Conservation (phyloP, 768 basidiomycete species). For the Termitomyces sp. region DNA sequence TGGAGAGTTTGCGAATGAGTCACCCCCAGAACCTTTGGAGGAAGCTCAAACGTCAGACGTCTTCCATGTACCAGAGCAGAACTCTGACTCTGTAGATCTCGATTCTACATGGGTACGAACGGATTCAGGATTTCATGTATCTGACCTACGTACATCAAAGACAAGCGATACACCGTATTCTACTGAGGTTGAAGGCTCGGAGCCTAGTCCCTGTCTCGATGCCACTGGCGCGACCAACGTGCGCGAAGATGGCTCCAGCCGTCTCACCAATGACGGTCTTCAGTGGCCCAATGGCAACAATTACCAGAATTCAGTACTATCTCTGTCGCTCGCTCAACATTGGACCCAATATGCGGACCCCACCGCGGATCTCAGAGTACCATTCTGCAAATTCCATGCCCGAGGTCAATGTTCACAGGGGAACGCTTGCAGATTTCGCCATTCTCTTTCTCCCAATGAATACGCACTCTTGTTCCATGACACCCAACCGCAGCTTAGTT, state of each 20-base stretch:
- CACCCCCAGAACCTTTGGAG: neutral
- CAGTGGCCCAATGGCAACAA: neutral
- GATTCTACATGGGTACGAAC: neutral
- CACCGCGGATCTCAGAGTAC: conserved; percentile 22
- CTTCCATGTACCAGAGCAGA: neutral
- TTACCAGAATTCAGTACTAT: neutral
- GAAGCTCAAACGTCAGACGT: neutral
- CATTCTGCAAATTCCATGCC: conserved; percentile 39
- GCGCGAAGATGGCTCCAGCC: neutral
- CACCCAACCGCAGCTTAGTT: conserved; percentile 27
- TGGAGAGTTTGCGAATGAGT: neutral
- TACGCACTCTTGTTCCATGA: conserved; percentile 36
- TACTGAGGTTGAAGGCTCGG: neutral
- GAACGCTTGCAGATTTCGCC: conserved; percentile 32
- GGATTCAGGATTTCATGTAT: neutral
- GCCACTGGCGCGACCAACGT: neutral
- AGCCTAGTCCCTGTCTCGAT: neutral
- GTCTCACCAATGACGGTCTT: conserved; percentile 4
- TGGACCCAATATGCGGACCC: conserved; percentile 45
- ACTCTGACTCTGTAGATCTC: neutral
- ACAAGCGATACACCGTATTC: neutral
- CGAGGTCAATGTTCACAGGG: conserved; percentile 30
- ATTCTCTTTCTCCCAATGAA: conserved; percentile 36
- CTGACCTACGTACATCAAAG: neutral
- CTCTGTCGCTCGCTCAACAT: conserved; percentile 25